Base-by-base conservation (phyloP, 2,329 filamentous ascomycete species). In the Metarhizium sp. region DNA sequence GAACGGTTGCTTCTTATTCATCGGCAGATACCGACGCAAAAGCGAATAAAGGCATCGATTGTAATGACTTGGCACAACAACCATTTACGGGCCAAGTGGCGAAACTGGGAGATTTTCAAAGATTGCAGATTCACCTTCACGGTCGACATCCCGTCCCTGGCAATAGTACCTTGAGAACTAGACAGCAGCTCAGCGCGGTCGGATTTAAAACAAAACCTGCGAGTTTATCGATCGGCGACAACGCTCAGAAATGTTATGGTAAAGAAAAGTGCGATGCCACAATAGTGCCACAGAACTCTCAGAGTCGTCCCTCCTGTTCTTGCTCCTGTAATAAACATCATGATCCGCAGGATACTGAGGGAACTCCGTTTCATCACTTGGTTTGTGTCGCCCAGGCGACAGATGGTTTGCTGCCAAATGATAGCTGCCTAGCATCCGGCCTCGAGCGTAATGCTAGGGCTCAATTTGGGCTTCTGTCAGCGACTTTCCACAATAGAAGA, bases 101-200 rank as follows among this genome's bases (percentile, higher is more conserved):
- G 14, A 54, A 50, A 40, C 50, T 57, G 18, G 55, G 55, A 18
- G 52, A 57, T 36, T 57, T 57, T 30, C 29, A 20, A 29, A 48
- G 36, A 29, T 29, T 57, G 7, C 52, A 50, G 30, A 10, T 34
- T 6, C 40, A 45, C 25, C 25, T 57, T 25, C 25, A 8, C 11
- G 42, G n/a, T 45, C 42, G 6, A 45, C 6, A 20, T 20, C 11
- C 16, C 42, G 8, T 48, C 45, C 13, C 6, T 29, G 45, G 8
- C 25, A 32, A 48, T 3, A 48, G 11, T 45, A 6, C 11, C 42
- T 20, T 30, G 20, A n/a, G 25, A 48, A 20, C 25, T 48, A 29
- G 20, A 18, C 42, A 10, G 42, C 38, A 40, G 38, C 38, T 40
- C 13, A 40, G 38, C 13, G 38, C 14, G 11, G 38, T 11, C 13